Base-by-base conservation (phyloP, 129 eudicot species). In the Lonicera japonica region DNA sequence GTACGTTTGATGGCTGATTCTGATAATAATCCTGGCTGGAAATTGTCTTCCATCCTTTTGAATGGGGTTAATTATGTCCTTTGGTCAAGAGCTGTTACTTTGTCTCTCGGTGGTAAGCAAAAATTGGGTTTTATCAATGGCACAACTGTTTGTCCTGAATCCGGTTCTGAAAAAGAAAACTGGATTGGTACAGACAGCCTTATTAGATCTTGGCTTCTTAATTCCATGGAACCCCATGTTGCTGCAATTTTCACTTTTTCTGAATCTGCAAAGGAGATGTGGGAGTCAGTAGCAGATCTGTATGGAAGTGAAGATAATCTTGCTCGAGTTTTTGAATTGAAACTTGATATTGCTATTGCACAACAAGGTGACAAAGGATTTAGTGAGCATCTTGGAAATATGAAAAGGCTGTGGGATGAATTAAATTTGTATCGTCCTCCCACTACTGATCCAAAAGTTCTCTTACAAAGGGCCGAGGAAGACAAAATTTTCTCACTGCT, bases 41-140 rank as follows among this genome's bases (percentile, higher is more conserved):
- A 2, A 21, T 7, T 53, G 3, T n/a, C 57, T 15, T 15, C 0
- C 24, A 21, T 53, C 11, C 22, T 53, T 11, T 15, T 53, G 58
- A 53, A 53, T 53, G 58, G 22, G 15, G 17, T 53, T n/a, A 53
- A 53, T 5, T 53, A 17, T 16, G 24, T 18, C 21, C 9, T 0
- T n/a, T 53, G 23, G 58, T 53, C 25, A 18, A 53, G 25, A 53
- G 58, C 22, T 43, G 0, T 53, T 6, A 53, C 0, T 7, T 53
- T 53, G 58, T 53, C 58, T 9, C 58, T 53, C 12, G 21, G 58
- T 16, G 58, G 58, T n/a, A 52, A 52, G 56, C 5, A 18, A 18
- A 53, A 53, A 17, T 15, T 53, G 23, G 24, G 23, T 2, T 53
- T 19, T 4, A 53, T 53, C 22, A 53, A 53, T 53, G 21, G 58